Evolutionary conservation across 2,329 filamentous ascomycete genomes (phyloP).

Genomic region (Fusarium siculi): DNA sequence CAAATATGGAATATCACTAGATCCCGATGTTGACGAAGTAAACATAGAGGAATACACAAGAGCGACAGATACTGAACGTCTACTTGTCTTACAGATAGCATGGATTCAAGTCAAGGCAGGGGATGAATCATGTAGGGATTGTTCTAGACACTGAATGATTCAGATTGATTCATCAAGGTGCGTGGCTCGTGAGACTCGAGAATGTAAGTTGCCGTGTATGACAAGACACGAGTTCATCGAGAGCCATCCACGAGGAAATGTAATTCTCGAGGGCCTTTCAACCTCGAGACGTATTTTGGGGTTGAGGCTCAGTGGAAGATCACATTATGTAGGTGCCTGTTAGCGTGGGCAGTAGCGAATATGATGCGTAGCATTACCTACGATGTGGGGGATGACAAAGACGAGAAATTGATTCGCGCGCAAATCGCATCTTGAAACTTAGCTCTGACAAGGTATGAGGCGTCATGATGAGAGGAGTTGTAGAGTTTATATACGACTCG

Average conservation of each 20-base stretch:
- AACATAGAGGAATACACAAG: neutral
- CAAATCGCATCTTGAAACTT: neutral
- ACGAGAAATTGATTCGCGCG: conserved; percentile 33
- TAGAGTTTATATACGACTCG: neutral
- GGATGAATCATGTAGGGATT: neutral
- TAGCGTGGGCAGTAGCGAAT: neutral
- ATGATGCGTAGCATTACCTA: neutral
- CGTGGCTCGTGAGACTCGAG: neutral
- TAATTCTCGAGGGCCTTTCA: neutral
- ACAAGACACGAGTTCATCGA: neutral
- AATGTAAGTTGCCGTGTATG: conserved; percentile 5
- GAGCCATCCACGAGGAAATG: neutral
- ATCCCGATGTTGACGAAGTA: neutral
- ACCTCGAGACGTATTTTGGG: neutral
- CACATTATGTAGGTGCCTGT: neutral
- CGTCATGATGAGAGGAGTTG: conserved; percentile 1
- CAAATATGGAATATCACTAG: neutral
- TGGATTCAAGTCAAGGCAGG: neutral
- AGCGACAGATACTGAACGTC: neutral
- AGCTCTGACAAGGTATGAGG: neutral
- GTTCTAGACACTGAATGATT: neutral
- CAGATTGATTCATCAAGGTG: neutral
- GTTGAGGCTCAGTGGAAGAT: neutral
- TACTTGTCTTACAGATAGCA: neutral
- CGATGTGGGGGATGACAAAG: conserved; percentile 34